phyloP scores from a whole-genome alignment of 2,329 filamentous ascomycete species.

The Neoscytalidium dimidiatum region DNA sequence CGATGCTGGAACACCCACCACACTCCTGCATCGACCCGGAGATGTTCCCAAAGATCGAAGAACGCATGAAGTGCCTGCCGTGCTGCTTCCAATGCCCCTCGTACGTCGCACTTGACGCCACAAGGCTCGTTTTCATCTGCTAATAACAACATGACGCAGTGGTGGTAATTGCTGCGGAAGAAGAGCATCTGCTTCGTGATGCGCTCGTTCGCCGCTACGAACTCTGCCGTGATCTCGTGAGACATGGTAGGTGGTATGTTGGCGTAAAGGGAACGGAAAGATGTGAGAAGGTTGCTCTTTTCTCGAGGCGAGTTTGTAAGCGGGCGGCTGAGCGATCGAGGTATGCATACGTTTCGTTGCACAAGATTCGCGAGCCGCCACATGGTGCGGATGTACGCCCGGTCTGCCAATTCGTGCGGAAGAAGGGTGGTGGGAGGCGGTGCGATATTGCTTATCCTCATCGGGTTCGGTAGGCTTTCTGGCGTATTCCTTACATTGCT shows the following conservation, averaged over 20 bases:
- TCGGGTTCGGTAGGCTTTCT: conserved; percentile 42
- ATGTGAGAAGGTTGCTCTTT: conserved; percentile 68
- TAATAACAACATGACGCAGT: conserved; percentile 79
- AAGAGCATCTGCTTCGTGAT: conserved; percentile 75
- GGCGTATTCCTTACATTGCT: conserved; percentile 36
- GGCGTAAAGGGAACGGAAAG: conserved; percentile 72
- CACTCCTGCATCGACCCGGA: conserved; percentile 71
- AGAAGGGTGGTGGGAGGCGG: conserved; percentile 34
- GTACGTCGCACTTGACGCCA: conserved; percentile 57
- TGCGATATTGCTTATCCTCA: conserved; percentile 54
- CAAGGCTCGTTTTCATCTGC: conserved; percentile 66
- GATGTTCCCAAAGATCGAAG: conserved; percentile 69
- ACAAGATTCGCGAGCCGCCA: conserved; percentile 80
- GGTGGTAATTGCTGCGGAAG: conserved; percentile 79
- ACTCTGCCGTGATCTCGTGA: conserved; percentile 46
- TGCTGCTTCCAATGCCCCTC: conserved; percentile 72
- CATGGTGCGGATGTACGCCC: conserved; percentile 68
- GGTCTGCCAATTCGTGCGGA: conserved; percentile 39
- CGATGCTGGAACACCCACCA: conserved; percentile 87
- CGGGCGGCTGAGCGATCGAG: conserved; percentile 71
- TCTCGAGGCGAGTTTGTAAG: conserved; percentile 69
- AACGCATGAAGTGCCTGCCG: conserved; percentile 74
- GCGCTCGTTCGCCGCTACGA: conserved; percentile 56
- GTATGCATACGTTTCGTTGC: conserved; percentile 74
- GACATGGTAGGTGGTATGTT: conserved; percentile 72